These are phyloP conservation scores for Kwoniella dejecticola DNA, from an alignment of 768 basidiomycete genomes.

Conservation along the genomic window DNA sequence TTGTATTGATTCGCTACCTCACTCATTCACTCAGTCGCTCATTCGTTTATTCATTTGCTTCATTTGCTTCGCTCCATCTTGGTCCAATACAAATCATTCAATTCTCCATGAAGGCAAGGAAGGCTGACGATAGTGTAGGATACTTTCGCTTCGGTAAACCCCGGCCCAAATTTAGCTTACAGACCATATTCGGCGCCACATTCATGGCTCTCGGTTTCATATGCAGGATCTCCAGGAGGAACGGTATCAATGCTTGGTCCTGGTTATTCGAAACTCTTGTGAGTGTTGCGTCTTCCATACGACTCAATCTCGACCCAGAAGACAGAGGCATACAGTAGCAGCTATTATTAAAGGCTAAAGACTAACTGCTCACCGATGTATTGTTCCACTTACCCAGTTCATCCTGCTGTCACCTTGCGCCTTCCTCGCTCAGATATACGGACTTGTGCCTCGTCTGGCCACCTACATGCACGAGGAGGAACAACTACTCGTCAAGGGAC, in stretches of 20 bases:
- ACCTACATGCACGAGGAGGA: slow-evolving; percentile 59
- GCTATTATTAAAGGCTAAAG: too few species aligned
- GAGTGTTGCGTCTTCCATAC: neutral
- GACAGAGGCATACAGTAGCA: too few species aligned
- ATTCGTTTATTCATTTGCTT: neutral
- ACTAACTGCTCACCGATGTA: too few species aligned
- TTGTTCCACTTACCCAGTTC: slow-evolving; percentile 31
- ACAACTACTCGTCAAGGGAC: slow-evolving; percentile 61
- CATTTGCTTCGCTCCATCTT: too few species aligned
- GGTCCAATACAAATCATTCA: too few species aligned
- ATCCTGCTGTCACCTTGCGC: slow-evolving; percentile 63
- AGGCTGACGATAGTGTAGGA: slow-evolving; percentile 11
- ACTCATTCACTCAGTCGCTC: neutral
- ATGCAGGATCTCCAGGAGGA: slow-evolving; percentile 20
- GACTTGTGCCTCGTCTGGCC: slow-evolving; percentile 67
- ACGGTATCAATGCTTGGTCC: slow-evolving; percentile 31
- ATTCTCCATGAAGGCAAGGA: too few species aligned
- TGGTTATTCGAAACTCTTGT: slow-evolving; percentile 33
- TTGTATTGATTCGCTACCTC: too few species aligned
- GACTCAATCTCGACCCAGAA: too few species aligned
- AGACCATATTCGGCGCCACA: slow-evolving; percentile 25
- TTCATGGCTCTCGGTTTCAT: slow-evolving; percentile 32
- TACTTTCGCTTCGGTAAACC: slow-evolving; percentile 24
- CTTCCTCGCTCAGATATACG: slow-evolving; percentile 64
- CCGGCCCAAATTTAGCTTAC: slow-evolving; percentile 26